Percentiles rank a stretch among this genome's conserved stretches.
These are phyloP conservation scores for Colletotrichum phormii DNA, from an alignment of 2,329 filamentous ascomycete genomes.

Conservation along the genomic window DNA sequence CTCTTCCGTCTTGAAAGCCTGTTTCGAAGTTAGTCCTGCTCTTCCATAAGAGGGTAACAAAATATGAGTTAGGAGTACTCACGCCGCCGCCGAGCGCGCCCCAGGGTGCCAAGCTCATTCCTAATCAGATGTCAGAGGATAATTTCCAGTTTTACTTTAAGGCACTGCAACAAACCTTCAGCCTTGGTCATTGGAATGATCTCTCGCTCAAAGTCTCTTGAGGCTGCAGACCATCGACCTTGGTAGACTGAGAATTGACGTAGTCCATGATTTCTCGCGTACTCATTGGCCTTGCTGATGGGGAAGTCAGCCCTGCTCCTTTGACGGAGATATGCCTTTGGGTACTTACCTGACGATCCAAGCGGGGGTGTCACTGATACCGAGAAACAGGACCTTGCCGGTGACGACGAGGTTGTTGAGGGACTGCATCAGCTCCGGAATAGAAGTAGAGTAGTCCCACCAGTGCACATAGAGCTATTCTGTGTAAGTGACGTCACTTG, in stretches of 20 bases:
- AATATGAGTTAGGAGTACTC: background rate
- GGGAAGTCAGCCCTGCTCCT: conserved; percentile 1
- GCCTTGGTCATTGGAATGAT: conserved; percentile 73
- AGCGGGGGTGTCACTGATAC: conserved; percentile 76
- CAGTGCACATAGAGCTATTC: conserved; percentile 69
- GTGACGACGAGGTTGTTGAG: conserved; percentile 69
- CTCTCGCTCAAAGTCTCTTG: conserved; percentile 77
- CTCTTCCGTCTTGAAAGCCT: conserved; percentile 47
- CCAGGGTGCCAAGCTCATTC: conserved; percentile 70
- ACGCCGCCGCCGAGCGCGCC: conserved; percentile 58
- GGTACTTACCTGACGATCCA: conserved; percentile 67
- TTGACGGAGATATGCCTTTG: background rate
- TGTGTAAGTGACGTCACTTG: conserved; percentile 12
- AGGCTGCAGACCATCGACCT: conserved; percentile 70
- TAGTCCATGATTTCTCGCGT: conserved; percentile 77
- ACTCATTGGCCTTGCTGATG: conserved; percentile 70
- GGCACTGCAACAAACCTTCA: conserved; percentile 51
- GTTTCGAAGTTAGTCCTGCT: background rate
- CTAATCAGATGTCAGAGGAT: background rate
- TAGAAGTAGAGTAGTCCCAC: conserved; percentile 76
- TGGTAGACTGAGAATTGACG: conserved; percentile 78
- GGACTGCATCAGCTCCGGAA: conserved; percentile 76
- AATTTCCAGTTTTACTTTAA: background rate
- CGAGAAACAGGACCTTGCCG: conserved; percentile 75
- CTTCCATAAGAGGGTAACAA: background rate